These are phyloP conservation scores for Gardenia jasminoides DNA, from an alignment of 257 asterid species.

Conservation along the genomic window DNA sequence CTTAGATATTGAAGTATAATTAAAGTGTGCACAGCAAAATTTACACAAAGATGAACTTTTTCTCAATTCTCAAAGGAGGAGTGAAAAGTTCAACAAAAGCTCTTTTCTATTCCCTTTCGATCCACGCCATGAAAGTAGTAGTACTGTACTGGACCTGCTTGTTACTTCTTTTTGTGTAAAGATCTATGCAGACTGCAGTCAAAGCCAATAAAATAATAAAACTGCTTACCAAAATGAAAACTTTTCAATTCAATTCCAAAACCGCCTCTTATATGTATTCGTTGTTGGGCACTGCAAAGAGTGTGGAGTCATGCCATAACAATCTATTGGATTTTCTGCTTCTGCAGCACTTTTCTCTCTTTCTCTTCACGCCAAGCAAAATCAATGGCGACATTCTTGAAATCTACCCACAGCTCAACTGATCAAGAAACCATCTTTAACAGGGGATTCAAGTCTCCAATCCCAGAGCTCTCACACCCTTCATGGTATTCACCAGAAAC, in stretches of 20 bases:
- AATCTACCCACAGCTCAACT: constrained; percentile 17
- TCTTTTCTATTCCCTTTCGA: no score
- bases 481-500: constrained; percentile 64
- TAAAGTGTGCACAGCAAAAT: no score
- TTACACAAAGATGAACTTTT: no score
- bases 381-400: constrained; percentile 41
- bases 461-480: constrained; percentile 19
- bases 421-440: constrained; percentile 16
- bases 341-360: neutral
- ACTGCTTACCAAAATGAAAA: no score
- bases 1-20: no score
- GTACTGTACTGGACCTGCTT: no score
- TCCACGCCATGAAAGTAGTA: no score
- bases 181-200: no score
- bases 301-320: neutral
- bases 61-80: no score
- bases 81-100: no score
- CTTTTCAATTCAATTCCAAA: neutral
- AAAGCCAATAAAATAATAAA: no score
- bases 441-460: constrained; percentile 7
- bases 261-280: neutral
- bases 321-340: neutral
- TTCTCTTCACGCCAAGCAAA: neutral
- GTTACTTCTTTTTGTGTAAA: no score
- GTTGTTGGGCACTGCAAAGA: neutral